Evolutionary conservation across 768 basidiomycete genomes (phyloP).

Genomic region (Amyloporia xantha): DNA sequence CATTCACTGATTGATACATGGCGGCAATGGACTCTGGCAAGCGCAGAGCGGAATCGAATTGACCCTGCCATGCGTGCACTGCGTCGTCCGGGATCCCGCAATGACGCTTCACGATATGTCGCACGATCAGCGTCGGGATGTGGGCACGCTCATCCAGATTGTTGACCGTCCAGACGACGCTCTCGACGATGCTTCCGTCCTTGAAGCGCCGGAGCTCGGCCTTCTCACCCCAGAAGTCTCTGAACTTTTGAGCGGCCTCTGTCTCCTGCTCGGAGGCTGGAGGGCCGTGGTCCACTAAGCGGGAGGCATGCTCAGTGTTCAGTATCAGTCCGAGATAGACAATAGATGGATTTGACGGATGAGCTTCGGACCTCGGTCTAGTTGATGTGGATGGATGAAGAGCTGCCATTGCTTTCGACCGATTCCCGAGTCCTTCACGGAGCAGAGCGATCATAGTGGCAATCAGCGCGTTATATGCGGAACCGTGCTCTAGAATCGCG

Average conservation of each 20-base stretch:
- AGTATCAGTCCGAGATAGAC: slow-evolving; percentile 74
- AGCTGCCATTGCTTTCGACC: slow-evolving; percentile 58
- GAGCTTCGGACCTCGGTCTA: slow-evolving; percentile 46
- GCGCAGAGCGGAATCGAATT: slow-evolving; percentile 52
- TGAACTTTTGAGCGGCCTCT: slow-evolving; percentile 52
- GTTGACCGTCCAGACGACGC: slow-evolving; percentile 93
- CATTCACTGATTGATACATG: slow-evolving; percentile 29
- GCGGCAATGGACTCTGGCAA: slow-evolving; percentile 51
- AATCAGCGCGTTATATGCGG: slow-evolving; percentile 47
- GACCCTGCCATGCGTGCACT: slow-evolving; percentile 51
- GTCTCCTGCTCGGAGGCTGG: slow-evolving; percentile 56
- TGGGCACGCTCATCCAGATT: slow-evolving; percentile 73
- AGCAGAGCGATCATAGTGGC: slow-evolving; percentile 44
- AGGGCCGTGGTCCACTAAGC: slow-evolving; percentile 91
- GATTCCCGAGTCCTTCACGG: slow-evolving; percentile 65
- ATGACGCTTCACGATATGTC: slow-evolving; percentile 69
- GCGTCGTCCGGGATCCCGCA: slow-evolving; percentile 54
- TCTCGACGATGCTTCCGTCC: slow-evolving; percentile 87
- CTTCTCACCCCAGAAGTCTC: slow-evolving; percentile 85
- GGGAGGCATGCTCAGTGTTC: slow-evolving; percentile 63
- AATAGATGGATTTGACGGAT: slow-evolving; percentile 41
- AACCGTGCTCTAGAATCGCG: slow-evolving; percentile 52
- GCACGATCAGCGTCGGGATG: slow-evolving; percentile 69
- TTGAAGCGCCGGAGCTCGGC: slow-evolving; percentile 93
- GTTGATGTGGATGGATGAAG: slow-evolving; percentile 43